Percentiles rank a stretch among this genome's conserved stretches.
phyloP scores from a whole-genome alignment of 805 yeast species.

The Saturnispora mendoncae region DNA sequence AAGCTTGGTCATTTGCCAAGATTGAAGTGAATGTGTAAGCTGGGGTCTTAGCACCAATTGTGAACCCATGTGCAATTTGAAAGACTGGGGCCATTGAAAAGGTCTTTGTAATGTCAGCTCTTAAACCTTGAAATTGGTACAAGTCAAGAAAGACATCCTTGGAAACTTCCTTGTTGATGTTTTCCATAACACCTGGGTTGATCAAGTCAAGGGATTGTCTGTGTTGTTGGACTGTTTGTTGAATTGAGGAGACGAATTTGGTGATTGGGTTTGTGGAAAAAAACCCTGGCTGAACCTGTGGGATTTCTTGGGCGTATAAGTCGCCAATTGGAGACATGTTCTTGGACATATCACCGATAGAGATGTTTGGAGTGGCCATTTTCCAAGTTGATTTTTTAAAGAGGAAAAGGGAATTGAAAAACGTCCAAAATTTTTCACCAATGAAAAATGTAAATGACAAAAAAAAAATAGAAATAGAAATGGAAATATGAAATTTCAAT shows the following conservation, averaged over 20 bases:
- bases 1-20: constrained; percentile 76
- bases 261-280: constrained; percentile 82
- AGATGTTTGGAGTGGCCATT: constrained; percentile 27
- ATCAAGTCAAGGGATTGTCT: constrained; percentile 72
- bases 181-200: constrained; percentile 94
- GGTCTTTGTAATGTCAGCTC: constrained; percentile 93
- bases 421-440: neutral
- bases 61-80: constrained; percentile 91
- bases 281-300: constrained; percentile 42
- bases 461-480: neutral
- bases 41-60: constrained; percentile 82
- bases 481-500: no score
- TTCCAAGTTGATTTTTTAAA: neutral
- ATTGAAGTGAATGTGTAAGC: constrained; percentile 87
- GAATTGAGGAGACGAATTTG: constrained; percentile 68
- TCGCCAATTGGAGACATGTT: constrained; percentile 50
- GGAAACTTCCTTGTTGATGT: constrained; percentile 85
- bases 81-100: constrained; percentile 87
- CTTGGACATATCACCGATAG: constrained; percentile 54
- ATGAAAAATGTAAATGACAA: neutral
- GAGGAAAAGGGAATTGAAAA: neutral
- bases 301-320: constrained; percentile 41
- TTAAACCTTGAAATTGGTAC: constrained; percentile 86
- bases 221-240: constrained; percentile 63
- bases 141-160: constrained; percentile 88